A percentile compares a stretch with the other conserved stretches of the same genome.
phyloP scores from a whole-genome alignment of 2,329 filamentous ascomycete species.

The Periconia digitata region DNA sequence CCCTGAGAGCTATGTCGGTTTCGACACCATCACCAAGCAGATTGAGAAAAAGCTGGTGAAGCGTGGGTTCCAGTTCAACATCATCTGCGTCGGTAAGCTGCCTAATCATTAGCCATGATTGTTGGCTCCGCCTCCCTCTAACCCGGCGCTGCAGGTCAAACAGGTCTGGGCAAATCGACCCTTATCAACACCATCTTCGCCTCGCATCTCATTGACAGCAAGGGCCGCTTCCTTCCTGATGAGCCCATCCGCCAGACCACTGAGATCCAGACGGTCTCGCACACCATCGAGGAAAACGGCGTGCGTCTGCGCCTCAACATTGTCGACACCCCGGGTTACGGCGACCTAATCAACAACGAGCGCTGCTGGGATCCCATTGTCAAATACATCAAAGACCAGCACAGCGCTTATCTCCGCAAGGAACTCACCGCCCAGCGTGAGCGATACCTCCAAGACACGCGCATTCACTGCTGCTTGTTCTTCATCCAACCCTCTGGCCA shows the following conservation, averaged over 20 bases:
- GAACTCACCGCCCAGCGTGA: constrained; percentile 98
- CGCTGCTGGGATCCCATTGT: constrained; percentile 99
- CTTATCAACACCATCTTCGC: constrained; percentile 99
- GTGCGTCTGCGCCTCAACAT: constrained; percentile 97
- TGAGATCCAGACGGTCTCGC: constrained; percentile 96
- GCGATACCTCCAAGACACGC: constrained; percentile 98
- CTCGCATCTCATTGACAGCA: constrained; percentile 98
- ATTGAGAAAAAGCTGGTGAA: constrained; percentile 99
- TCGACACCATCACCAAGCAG: constrained; percentile 99
- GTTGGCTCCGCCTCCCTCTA: constrained; percentile 3
- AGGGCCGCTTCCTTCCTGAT: constrained; percentile 89
- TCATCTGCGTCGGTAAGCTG: constrained; percentile 95
- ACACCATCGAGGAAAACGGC: constrained; percentile 99
- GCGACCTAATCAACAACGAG: constrained; percentile 99
- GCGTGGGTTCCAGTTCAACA: constrained; percentile 99
- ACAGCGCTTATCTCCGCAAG: constrained; percentile 98
- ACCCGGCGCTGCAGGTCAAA: constrained; percentile 74
- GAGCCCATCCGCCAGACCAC: constrained; percentile 94
- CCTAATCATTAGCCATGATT: neutral
- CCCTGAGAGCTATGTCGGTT: constrained; percentile 98
- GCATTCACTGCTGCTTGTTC: constrained; percentile 99
- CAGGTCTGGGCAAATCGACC: constrained; percentile 96
- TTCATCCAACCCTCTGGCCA: constrained; percentile 99
- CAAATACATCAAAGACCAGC: constrained; percentile 99
- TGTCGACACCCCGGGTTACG: constrained; percentile 97